phyloP scores from a whole-genome alignment of 768 basidiomycete genomes.

The Boletales sp. region DNA sequence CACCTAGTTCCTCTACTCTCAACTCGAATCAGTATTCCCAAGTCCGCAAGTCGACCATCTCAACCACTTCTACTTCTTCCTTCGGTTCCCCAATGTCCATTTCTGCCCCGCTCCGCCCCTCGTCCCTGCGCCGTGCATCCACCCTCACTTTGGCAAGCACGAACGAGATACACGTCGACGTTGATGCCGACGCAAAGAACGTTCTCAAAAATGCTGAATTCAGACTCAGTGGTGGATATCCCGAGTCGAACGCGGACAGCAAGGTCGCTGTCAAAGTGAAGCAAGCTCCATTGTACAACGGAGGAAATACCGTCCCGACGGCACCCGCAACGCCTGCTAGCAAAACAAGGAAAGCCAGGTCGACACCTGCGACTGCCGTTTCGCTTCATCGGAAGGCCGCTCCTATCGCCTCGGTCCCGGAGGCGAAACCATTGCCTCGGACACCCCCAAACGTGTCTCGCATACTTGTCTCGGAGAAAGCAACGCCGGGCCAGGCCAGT shows the following conservation, averaged over 20 bases:
- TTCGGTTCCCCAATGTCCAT: slow-evolving; percentile 37
- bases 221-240: slow-evolving; percentile 12
- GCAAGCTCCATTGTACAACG: slow-evolving; percentile 58
- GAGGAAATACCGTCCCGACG: not conserved
- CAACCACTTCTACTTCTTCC: slow-evolving; percentile 27
- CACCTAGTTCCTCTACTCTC: slow-evolving; percentile 63
- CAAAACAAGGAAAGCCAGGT: slow-evolving; percentile 16
- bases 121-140: slow-evolving; percentile 41
- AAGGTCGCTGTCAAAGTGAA: slow-evolving; percentile 24
- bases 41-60: slow-evolving; percentile 29
- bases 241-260: slow-evolving; percentile 13
- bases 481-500: slow-evolving; percentile 14
- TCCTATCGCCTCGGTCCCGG: not conserved
- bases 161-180: slow-evolving; percentile 10
- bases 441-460: slow-evolving; percentile 24
- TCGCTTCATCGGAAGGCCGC: slow-evolving; percentile 5
- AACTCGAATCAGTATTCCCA: slow-evolving; percentile 38
- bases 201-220: slow-evolving; percentile 4
- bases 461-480: slow-evolving; percentile 11
- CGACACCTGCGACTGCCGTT: not conserved
- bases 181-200: slow-evolving; percentile 11
- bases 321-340: slow-evolving; percentile 8
- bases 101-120: slow-evolving; percentile 35
- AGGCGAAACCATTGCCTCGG: slow-evolving; percentile 12
- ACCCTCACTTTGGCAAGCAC: slow-evolving; percentile 29